Percentiles rank a stretch among this genome's conserved stretches.
These are phyloP conservation scores for Sporobolomyces pararoseus DNA, from an alignment of 768 basidiomycete genomes.

Conservation along the genomic window DNA sequence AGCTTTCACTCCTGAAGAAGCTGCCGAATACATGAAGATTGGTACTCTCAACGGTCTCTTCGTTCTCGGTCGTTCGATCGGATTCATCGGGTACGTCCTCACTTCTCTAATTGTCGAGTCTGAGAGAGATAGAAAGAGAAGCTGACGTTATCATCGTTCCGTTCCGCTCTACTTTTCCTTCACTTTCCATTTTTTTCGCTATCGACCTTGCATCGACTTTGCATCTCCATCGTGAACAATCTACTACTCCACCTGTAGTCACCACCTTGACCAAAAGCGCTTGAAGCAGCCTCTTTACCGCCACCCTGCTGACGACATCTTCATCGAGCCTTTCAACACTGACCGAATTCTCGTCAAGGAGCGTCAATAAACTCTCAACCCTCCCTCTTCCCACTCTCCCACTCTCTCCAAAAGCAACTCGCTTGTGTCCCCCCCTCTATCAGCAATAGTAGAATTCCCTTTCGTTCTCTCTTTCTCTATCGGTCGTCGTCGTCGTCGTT, in stretches of 20 bases:
- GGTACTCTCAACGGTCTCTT: constrained; percentile 94
- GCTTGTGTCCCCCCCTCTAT: too few relatives aligned
- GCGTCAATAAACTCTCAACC: constrained; percentile 19
- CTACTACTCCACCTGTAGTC: not conserved
- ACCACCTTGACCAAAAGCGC: constrained; percentile 75
- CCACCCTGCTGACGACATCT: constrained; percentile 42
- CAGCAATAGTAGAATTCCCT: not conserved
- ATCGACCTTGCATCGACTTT: not conserved
- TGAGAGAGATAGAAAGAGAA: too few relatives aligned
- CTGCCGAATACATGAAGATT: constrained; percentile 96
- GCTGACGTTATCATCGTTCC: too few relatives aligned
- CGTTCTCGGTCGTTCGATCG: constrained; percentile 94
- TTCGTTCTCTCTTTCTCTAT: not conserved
- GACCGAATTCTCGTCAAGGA: constrained; percentile 33
- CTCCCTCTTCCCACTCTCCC: not conserved
- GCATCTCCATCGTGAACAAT: not conserved
- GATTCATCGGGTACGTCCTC: constrained; percentile 68
- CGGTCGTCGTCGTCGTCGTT: not conserved
- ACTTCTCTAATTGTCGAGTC: not conserved
- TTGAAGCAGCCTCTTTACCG: constrained; percentile 58
- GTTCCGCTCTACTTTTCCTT: too few relatives aligned
- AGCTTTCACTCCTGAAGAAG: constrained; percentile 92
- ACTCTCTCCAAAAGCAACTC: not conserved
- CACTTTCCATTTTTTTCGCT: too few relatives aligned
- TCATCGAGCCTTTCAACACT: constrained; percentile 27